Base-by-base conservation (phyloP, 2,329 filamentous ascomycete genomes). In the Dendrostoma leiphaemia region DNA sequence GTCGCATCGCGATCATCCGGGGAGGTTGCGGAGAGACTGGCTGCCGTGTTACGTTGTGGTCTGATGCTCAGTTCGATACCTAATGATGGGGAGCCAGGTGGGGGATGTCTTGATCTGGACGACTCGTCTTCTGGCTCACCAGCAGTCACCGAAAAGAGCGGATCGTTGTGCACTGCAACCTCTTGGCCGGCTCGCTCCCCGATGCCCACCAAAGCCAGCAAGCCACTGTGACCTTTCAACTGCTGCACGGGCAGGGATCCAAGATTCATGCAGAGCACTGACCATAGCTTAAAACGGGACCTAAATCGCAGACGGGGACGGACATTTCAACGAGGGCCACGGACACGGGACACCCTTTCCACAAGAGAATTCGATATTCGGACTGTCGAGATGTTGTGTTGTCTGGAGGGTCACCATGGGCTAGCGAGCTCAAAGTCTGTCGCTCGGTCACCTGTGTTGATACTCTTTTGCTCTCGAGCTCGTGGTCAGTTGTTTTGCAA, bases 251-350 rank as follows among this genome's bases (percentile, higher is more conserved):
- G 13, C 43, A 38, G 38, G 51, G 51, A 45, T 54, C 24, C 21
- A 44, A 37, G 35, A 21, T 12, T 7, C n/a, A 49, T 49, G 28
- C 17, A 31, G 29, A 50, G 51, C 51, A 54, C 51, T 54, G 51
- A 54, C 51, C 51, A 54, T 32, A 50, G 46, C 51, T 54, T 54
- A 50, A 54, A 53, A 34, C 28, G 40, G 35, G 44, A 45, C 26
- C 40, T 37, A 40, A 31, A 7, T 26, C 47, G 29, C 24, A 43
- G 35, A 31, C 37, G 45, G 21, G 51, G 35, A 43, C 32, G 37
- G 29, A 45, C 15, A 38, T 38, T 29, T 41, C 17, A 23, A 43
- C 34, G 21, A n/a, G 32, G 10, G 26, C 44, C 19, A n/a, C n/a
- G n/a, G n/a, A n/a, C n/a, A n/a, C n/a, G n/a, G n/a, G 29, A 24